Percentiles rank a stretch among this genome's conserved stretches.
Evolutionary conservation across 2,329 filamentous ascomycete species (phyloP).

Genomic region (Sphaerulina vaccinii): DNA sequence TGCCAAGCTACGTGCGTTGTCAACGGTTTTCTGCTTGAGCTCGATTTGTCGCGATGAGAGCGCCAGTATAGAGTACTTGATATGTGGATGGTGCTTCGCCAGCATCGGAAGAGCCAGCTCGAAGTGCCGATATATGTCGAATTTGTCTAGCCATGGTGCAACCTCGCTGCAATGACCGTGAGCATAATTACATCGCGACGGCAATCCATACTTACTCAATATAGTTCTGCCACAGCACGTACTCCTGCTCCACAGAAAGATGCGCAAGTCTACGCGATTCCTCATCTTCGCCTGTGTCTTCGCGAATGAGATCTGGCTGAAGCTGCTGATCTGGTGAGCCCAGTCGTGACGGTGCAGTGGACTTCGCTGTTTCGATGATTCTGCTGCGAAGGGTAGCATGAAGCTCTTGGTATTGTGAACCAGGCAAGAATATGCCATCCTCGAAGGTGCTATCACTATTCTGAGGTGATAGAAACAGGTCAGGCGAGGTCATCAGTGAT

Average conservation of each 20-base stretch:
- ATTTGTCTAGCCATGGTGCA: constrained; percentile 59
- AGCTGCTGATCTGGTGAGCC: constrained; percentile 27
- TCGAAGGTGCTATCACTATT: constrained; percentile 32
- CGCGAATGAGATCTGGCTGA: constrained; percentile 9
- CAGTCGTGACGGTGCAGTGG: constrained; percentile 30
- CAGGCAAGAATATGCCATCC: constrained; percentile 37
- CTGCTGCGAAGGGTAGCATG: constrained; percentile 34
- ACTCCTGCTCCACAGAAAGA: constrained; percentile 33
- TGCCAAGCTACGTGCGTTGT: constrained; percentile 52
- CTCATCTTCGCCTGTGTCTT: constrained; percentile 21
- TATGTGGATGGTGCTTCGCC: constrained; percentile 46
- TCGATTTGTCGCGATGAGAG: constrained; percentile 56
- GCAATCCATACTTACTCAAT: constrained; percentile 37
- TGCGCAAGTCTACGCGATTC: constrained; percentile 31
- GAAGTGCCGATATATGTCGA: constrained; percentile 55
- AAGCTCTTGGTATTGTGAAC: constrained; percentile 35
- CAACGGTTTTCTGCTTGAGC: constrained; percentile 46
- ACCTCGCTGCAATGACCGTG: constrained; percentile 39
- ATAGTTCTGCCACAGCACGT: constrained; percentile 44
- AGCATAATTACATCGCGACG: not conserved
- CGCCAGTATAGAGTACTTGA: constrained; percentile 54
- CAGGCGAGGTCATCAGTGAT: constrained; percentile 18
- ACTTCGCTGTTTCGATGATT: constrained; percentile 36
- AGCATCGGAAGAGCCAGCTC: constrained; percentile 52
- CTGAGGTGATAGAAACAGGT: constrained; percentile 29